Evolutionary conservation across 179 eudicot genomes (phyloP).

Genomic region (Silene coronaria): DNA sequence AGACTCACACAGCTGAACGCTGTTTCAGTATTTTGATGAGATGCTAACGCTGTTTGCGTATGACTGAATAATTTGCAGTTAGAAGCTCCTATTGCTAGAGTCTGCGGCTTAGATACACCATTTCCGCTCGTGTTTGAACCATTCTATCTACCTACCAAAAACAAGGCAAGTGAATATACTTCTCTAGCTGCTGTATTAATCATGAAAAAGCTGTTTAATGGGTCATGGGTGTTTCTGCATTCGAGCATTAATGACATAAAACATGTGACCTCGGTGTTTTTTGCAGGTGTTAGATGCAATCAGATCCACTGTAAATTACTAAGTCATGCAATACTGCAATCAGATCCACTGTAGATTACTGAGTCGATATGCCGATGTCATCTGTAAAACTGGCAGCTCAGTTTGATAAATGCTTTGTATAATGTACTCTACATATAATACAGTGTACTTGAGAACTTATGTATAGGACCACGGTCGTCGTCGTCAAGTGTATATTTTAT

Average conservation of each 20-base stretch:
- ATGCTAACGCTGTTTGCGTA: background rate
- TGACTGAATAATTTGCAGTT: conserved; percentile 44
- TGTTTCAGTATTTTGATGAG: too few species aligned
- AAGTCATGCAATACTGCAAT: conserved; percentile 36
- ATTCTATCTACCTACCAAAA: conserved; percentile 85
- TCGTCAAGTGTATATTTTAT: too few species aligned
- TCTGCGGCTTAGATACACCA: conserved; percentile 92
- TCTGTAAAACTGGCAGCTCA: background rate
- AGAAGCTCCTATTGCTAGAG: conserved; percentile 90
- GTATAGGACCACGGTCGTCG: background rate
- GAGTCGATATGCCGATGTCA: conserved; percentile 5
- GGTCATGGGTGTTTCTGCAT: too few species aligned
- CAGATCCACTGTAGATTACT: conserved; percentile 79
- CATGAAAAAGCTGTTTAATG: background rate
- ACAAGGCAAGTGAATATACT: conserved; percentile 46
- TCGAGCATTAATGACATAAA: background rate
- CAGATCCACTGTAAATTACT: conserved; percentile 81
- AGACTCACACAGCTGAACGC: too few species aligned
- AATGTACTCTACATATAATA: background rate
- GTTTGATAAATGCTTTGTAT: background rate
- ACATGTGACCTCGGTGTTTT: background rate
- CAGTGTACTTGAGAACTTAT: background rate
- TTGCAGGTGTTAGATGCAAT: conserved; percentile 85
- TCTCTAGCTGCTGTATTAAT: background rate
- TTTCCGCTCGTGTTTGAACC: conserved; percentile 97